Conservation (phyloP, 2,329 filamentous ascomycete genomes). For the Cladobotryum mycophilum region DNA sequence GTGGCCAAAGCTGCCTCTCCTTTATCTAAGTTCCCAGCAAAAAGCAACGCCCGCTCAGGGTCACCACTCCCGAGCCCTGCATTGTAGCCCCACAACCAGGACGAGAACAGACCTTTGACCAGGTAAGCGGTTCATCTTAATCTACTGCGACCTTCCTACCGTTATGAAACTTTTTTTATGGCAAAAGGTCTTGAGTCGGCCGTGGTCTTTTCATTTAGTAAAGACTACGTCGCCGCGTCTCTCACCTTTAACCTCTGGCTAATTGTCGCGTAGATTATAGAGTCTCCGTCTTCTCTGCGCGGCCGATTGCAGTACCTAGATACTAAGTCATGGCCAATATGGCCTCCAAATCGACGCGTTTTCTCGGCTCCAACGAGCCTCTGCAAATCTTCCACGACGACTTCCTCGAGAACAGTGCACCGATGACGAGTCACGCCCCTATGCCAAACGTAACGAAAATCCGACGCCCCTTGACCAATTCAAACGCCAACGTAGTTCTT, state of each 20-base stretch:
- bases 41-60: conserved; percentile 7
- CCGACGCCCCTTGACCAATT: conserved; percentile 41
- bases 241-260: not conserved
- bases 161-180: not conserved
- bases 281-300: not conserved
- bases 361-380: conserved; percentile 39
- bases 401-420: conserved; percentile 37
- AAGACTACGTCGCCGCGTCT: not conserved
- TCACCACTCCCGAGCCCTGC: conserved; percentile 8
- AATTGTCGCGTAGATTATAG: not conserved
- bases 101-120: conserved; percentile 10
- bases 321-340: conserved; percentile 37
- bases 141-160: not conserved
- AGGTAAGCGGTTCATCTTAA: conserved; percentile 10
- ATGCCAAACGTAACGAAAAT: conserved; percentile 47
- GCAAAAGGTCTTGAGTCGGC: not conserved
- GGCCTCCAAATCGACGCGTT: conserved; percentile 44
- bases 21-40: conserved; percentile 6
- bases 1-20: conserved; percentile 7
- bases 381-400: conserved; percentile 49
- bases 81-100: conserved; percentile 10
- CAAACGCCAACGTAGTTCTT: conserved; percentile 59
- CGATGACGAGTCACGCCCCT: conserved; percentile 50
- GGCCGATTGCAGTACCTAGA: conserved; percentile 4
- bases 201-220: not conserved